These are phyloP conservation scores for Lathyrus aphaca DNA, from an alignment of 306 rosid genomes.

Conservation along the genomic window DNA sequence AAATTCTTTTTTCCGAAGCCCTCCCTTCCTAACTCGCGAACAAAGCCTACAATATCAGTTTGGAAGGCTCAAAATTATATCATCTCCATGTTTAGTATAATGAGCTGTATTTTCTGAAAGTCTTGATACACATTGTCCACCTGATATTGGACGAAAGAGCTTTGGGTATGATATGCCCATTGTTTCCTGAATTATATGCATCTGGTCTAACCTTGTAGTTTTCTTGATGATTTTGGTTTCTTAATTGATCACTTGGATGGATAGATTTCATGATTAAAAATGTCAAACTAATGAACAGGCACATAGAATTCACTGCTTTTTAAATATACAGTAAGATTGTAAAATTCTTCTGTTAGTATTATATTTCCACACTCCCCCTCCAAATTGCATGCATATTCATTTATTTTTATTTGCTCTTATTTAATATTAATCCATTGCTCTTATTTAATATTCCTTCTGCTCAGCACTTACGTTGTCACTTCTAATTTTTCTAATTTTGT, in stretches of 20 bases:
- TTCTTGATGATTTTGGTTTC: constrained; percentile 26
- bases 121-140: not conserved
- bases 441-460: constrained; percentile 9
- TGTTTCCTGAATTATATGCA: constrained; percentile 25
- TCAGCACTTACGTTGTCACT: constrained; percentile 30
- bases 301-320: constrained; percentile 8
- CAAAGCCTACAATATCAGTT: not conserved
- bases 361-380: not conserved
- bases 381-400: constrained; percentile 5
- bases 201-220: constrained; percentile 23
- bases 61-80: not conserved
- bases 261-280: constrained; percentile 33
- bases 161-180: not conserved
- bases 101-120: constrained; percentile 9
- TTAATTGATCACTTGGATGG: not conserved
- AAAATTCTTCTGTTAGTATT: not conserved
- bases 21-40: no score
- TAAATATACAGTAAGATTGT: not conserved
- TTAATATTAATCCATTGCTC: constrained; percentile 25
- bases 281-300: constrained; percentile 5
- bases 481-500: constrained; percentile 37
- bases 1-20: no score
- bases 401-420: constrained; percentile 7
- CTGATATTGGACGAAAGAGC: constrained; percentile 10
- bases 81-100: constrained; percentile 8